A percentile compares a stretch with the other conserved stretches of the same genome.
Evolutionary conservation across 345 rosid genomes (phyloP).

Genomic region (Brassica juncea): DNA sequence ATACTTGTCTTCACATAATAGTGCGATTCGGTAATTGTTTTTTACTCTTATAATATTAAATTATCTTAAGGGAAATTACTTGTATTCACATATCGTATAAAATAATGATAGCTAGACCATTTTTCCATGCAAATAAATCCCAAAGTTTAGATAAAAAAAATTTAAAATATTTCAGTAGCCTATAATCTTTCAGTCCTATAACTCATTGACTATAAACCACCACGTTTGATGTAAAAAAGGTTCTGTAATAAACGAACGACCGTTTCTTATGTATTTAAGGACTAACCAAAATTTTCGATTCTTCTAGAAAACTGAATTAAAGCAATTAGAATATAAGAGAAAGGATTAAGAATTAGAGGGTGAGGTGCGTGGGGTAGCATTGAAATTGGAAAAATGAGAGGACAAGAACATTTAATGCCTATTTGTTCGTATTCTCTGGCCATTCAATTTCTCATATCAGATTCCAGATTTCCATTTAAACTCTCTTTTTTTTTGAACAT

Average conservation of each 20-base stretch:
- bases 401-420: constrained; percentile 40
- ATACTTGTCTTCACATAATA: too few relatives aligned
- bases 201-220: not conserved
- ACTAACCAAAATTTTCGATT: constrained; percentile 5
- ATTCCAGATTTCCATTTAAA: constrained; percentile 26
- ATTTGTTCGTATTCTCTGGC: constrained; percentile 44
- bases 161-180: not conserved
- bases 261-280: constrained; percentile 11
- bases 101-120: not conserved
- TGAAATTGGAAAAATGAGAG: constrained; percentile 57
- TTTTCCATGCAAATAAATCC: not conserved
- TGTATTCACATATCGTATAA: not conserved
- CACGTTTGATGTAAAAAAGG: not conserved
- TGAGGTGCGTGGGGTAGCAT: constrained; percentile 51
- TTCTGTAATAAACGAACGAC: not conserved
- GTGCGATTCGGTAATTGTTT: too few relatives aligned
- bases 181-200: not conserved
- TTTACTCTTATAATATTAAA: not conserved
- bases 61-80: not conserved
- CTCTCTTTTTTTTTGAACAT: too few relatives aligned
- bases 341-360: constrained; percentile 27
- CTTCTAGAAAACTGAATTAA: not conserved
- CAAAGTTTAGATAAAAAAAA: not conserved
- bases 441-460: constrained; percentile 14
- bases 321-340: constrained; percentile 17